Percentiles rank a stretch among this genome's conserved stretches.
Evolutionary conservation across 768 basidiomycete species (phyloP).

Genomic region (Lactifluus subvellereus): DNA sequence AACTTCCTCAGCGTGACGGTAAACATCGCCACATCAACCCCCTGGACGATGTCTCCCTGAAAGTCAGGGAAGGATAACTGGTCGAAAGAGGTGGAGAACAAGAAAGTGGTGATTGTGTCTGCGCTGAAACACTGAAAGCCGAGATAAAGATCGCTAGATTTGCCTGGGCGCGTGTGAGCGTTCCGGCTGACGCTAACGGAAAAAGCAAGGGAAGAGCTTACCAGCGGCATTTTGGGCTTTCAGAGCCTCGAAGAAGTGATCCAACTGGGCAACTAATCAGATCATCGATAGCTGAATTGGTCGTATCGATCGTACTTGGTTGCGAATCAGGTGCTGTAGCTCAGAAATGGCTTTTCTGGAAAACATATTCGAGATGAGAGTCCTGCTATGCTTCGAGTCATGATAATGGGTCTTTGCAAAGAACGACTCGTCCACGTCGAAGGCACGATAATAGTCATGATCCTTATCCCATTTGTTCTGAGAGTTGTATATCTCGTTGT

Average conservation of each 20-base stretch:
- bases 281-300: not conserved
- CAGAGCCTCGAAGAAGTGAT: conserved; percentile 28
- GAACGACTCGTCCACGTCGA: conserved; percentile 33
- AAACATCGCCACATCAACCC: conserved; percentile 31
- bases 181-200: too few species aligned
- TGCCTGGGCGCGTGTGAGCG: not conserved
- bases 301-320: conserved; percentile 26
- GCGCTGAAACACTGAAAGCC: conserved; percentile 40
- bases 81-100: conserved; percentile 34
- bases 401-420: conserved; percentile 35
- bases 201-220: not conserved
- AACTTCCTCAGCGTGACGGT: conserved; percentile 23
- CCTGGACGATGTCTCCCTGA: conserved; percentile 32
- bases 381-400: conserved; percentile 32
- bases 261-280: conserved; percentile 28
- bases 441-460: conserved; percentile 34
- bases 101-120: conserved; percentile 41
- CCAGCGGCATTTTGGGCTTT: conserved; percentile 6
- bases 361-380: conserved; percentile 35
- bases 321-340: conserved; percentile 34
- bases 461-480: conserved; percentile 36
- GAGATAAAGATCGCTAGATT: conserved; percentile 34
- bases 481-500: conserved; percentile 16
- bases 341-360: conserved; percentile 35
- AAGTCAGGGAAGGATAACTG: conserved; percentile 34